Conservation (phyloP, 2,329 filamentous ascomycete species). For the Botryotinia calthae region DNA sequence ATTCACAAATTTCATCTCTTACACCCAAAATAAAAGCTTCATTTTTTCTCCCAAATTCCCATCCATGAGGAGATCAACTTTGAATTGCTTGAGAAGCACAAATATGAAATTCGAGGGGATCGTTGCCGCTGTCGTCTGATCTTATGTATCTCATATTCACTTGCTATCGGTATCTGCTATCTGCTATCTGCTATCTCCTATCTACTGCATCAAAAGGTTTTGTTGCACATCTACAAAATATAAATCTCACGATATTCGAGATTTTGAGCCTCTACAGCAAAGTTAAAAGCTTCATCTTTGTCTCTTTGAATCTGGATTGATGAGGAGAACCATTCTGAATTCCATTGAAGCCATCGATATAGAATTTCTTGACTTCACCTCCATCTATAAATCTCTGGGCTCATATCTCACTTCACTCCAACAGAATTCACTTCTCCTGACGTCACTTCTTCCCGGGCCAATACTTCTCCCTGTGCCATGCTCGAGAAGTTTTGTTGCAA, state of each 20-base stretch:
- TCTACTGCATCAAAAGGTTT: neutral
- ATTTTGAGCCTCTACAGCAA: too few relatives aligned
- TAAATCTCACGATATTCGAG: neutral
- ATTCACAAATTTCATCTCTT: neutral
- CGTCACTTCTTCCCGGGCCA: neutral
- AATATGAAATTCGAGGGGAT: neutral
- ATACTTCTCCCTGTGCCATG: neutral
- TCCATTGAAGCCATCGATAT: neutral
- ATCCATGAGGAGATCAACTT: neutral
- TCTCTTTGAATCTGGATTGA: neutral
- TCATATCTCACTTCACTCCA: neutral
- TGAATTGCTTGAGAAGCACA: neutral
- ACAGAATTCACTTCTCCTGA: neutral
- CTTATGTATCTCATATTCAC: neutral
- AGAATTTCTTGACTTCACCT: neutral
- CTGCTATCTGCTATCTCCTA: neutral
- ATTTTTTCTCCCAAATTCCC: neutral
- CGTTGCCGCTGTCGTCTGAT: neutral
- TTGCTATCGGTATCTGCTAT: neutral
- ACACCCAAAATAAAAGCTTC: neutral
- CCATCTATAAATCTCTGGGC: neutral
- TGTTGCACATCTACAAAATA: neutral
- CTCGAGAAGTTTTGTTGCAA: neutral
- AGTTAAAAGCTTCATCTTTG: neutral
- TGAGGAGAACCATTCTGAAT: neutral